phyloP scores from a whole-genome alignment of 2,329 filamentous ascomycete genomes.

The Fusarium nygamai region DNA sequence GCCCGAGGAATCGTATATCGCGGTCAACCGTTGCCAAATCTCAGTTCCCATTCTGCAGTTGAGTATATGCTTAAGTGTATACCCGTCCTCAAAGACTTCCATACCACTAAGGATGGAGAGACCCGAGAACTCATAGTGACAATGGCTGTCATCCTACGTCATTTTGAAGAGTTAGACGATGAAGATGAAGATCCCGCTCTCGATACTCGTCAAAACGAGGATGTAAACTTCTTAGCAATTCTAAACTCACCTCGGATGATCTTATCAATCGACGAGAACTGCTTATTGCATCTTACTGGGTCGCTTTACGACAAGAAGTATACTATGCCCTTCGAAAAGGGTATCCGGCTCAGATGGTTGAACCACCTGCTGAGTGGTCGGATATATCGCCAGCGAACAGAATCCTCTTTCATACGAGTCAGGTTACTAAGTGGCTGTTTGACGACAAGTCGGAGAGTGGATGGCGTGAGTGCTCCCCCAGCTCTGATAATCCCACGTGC shows the following conservation, averaged over 20 bases:
- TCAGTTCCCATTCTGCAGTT: conserved; percentile 14
- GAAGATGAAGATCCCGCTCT: conserved; percentile 14
- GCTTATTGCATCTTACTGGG: conserved; percentile 32
- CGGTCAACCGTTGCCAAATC: conserved; percentile 10
- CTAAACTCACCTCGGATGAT: conserved; percentile 25
- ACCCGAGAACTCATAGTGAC: conserved; percentile 29
- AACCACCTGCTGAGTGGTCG: conserved; percentile 24
- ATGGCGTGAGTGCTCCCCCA: conserved; percentile 12
- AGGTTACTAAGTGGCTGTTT: conserved; percentile 33
- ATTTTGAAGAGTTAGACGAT: conserved; percentile 37
- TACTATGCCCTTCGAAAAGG: conserved; percentile 31
- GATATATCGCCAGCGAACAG: conserved; percentile 38
- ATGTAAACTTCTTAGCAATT: conserved; percentile 30
- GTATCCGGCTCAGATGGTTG: conserved; percentile 32
- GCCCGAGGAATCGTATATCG: conserved; percentile 15
- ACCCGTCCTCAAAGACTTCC: conserved; percentile 26
- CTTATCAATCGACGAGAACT: conserved; percentile 21
- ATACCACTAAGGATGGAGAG: conserved; percentile 26
- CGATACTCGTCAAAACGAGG: background rate
- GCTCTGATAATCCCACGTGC: accelerated
- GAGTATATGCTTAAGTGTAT: conserved; percentile 41
- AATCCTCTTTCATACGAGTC: conserved; percentile 30
- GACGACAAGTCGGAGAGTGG: conserved; percentile 21
- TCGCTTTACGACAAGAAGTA: conserved; percentile 31
- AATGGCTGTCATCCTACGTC: conserved; percentile 20